Conservation (phyloP, 2,329 filamentous ascomycete species). For the Aspergillus sp. region DNA sequence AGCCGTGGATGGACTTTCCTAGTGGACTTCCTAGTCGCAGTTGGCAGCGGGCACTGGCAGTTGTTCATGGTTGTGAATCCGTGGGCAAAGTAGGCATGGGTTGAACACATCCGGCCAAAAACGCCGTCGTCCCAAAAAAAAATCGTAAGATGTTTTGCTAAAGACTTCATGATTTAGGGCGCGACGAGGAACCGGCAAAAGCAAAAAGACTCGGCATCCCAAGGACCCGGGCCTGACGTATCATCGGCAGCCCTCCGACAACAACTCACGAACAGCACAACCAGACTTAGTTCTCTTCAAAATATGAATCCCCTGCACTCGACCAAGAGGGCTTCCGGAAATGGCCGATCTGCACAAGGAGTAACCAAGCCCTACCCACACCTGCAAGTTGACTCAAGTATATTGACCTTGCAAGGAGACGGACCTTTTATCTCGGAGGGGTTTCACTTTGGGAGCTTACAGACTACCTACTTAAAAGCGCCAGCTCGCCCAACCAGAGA, state of each 20-base stretch:
- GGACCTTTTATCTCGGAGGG: constrained; percentile 1
- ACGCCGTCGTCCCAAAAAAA: neutral
- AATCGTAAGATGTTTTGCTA: neutral
- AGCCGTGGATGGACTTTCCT: neutral
- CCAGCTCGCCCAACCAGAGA: constrained; percentile 3
- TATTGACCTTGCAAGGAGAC: neutral
- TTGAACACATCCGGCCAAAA: too few relatives aligned
- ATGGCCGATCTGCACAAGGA: neutral
- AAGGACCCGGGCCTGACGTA: neutral
- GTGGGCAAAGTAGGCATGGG: too few relatives aligned
- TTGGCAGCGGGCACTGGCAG: too few relatives aligned
- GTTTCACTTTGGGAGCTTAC: neutral
- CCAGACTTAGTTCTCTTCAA: neutral
- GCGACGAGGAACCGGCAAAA: neutral
- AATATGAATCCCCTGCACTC: neutral
- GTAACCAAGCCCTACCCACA: constrained; percentile 1
- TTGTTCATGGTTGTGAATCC: too few relatives aligned
- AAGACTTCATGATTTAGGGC: neutral
- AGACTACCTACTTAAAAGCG: constrained; percentile 1
- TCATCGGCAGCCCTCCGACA: constrained; percentile 1
- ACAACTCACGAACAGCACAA: constrained; percentile 3
- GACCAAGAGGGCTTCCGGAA: neutral
- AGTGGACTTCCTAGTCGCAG: too few relatives aligned
- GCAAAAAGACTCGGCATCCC: constrained; percentile 1
- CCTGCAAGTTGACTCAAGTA: constrained; percentile 11